Conservation (phyloP, 2,329 filamentous ascomycete species). For the Xylaria polymorpha region DNA sequence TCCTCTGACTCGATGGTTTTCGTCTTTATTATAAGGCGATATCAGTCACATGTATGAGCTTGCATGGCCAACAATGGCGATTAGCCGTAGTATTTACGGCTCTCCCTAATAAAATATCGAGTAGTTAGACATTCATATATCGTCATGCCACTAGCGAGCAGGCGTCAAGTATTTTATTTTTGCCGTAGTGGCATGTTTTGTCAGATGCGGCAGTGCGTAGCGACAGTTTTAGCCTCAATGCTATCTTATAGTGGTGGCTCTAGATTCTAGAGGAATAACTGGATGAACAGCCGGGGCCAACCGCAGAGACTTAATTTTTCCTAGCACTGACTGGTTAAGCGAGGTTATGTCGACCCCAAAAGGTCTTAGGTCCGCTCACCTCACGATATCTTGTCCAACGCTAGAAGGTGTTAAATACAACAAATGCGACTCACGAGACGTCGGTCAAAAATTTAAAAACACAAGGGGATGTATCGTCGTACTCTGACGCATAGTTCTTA, state of each 20-base stretch:
- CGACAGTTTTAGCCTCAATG: slow-evolving; percentile 3
- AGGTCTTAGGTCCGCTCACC: background rate
- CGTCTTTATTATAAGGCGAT: background rate
- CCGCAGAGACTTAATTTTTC: background rate
- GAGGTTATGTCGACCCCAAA: background rate
- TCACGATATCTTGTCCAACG: too few species aligned
- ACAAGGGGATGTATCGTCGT: background rate
- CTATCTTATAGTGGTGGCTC: background rate
- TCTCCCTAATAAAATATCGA: background rate
- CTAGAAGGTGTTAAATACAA: too few species aligned
- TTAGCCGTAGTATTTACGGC: background rate
- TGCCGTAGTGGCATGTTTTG: background rate
- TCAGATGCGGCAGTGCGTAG: background rate
- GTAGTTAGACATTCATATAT: background rate
- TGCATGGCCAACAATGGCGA: background rate
- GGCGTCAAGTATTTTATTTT: background rate
- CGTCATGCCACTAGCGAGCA: too few species aligned
- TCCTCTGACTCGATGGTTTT: background rate
- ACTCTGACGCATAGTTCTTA: background rate
- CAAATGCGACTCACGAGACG: too few species aligned
- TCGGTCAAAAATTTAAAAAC: too few species aligned
- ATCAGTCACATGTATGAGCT: background rate
- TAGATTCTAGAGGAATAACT: background rate
- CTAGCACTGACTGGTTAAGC: background rate
- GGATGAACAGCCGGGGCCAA: background rate